phyloP scores from a whole-genome alignment of 495 filamentous ascomycete species.

The Penicillium angulare region DNA sequence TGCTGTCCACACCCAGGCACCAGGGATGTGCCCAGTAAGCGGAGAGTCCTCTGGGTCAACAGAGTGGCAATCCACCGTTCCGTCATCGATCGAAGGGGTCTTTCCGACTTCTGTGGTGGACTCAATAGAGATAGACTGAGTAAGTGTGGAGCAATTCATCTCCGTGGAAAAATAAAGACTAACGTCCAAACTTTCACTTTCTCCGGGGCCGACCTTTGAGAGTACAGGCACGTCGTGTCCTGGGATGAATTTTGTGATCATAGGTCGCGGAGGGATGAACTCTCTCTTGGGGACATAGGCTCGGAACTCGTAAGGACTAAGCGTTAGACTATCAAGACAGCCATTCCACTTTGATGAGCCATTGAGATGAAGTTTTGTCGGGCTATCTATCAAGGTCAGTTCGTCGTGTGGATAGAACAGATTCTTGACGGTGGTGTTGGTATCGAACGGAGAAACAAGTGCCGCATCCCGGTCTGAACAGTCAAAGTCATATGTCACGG shows the following conservation, averaged over 20 bases:
- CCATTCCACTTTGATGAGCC: slow-evolving; percentile 50
- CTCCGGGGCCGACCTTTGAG: slow-evolving; percentile 44
- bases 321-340: slow-evolving; percentile 52
- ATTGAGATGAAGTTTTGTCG: slow-evolving; percentile 41
- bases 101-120: slow-evolving; percentile 51
- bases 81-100: slow-evolving; percentile 36
- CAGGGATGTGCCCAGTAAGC: slow-evolving; percentile 51
- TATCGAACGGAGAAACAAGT: slow-evolving; percentile 58
- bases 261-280: slow-evolving; percentile 55
- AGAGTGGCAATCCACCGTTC: slow-evolving; percentile 43
- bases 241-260: slow-evolving; percentile 64
- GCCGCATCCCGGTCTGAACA: slow-evolving; percentile 48
- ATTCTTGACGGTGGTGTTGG: slow-evolving; percentile 59
- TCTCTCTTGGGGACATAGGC: slow-evolving; percentile 57
- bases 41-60: slow-evolving; percentile 22
- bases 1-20: slow-evolving; percentile 53
- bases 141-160: slow-evolving; percentile 63
- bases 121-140: slow-evolving; percentile 47
- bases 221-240: slow-evolving; percentile 62
- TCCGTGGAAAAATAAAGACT: slow-evolving; percentile 58
- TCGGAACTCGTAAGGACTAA: slow-evolving; percentile 60
- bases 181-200: slow-evolving; percentile 47
- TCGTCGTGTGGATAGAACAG: slow-evolving; percentile 67
- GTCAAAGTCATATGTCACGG: slow-evolving; percentile 59
- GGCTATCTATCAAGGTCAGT: slow-evolving; percentile 41